Base-by-base conservation (phyloP, 2,329 filamentous ascomycete genomes). In the Fusarium pilosicola region DNA sequence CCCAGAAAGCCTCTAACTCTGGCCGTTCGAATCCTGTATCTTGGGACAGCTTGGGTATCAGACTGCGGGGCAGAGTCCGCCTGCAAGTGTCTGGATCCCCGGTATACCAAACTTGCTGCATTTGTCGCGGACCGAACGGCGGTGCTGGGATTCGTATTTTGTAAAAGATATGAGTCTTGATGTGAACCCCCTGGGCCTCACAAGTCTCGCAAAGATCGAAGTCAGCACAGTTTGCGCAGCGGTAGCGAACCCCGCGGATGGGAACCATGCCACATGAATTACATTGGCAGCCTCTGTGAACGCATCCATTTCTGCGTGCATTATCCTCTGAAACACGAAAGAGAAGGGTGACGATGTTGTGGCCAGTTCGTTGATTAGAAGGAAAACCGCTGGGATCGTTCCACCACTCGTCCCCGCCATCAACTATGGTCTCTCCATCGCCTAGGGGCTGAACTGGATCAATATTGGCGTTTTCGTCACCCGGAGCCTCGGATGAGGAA, bases 321-420 rank as follows among this genome's bases (percentile, higher is more conserved):
- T 97, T 95, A 75, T 98, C 95, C 81, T 98, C 95, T 0, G 95
- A 97, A 52, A 98, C 97, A 66, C 95, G 90, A 80, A 97, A 98
- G 2, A 98, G 87, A 5, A 98, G 86, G 70, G 91, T 94, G 51
- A 97, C 92, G 55, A 97, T 91, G 68, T 95, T 95, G 78, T 96
- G 93, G 12, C 93, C 94, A 39, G 85, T 88, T 65, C 86, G 86
- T 68, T 86, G 85, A 38, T 84, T 80, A 36, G 84, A 79, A 62
- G 84, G 81, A 63, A 81, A 80, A 22, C 80, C 80, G 62, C 77
- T 70, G 42, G 81, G 77, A 28, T 88, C 86, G 68, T 88, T 86
- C 81, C 84, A 88, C 87, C 87, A 89, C 65, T 88, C 86, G 57
- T 87, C 85, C 70, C 83, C 84, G 71, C 83, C 79, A 30, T 85